Evolutionary conservation across 306 rosid species (phyloP), one percentile per base, ranked within the genome.

Genomic region (Medicago arabica): DNA sequence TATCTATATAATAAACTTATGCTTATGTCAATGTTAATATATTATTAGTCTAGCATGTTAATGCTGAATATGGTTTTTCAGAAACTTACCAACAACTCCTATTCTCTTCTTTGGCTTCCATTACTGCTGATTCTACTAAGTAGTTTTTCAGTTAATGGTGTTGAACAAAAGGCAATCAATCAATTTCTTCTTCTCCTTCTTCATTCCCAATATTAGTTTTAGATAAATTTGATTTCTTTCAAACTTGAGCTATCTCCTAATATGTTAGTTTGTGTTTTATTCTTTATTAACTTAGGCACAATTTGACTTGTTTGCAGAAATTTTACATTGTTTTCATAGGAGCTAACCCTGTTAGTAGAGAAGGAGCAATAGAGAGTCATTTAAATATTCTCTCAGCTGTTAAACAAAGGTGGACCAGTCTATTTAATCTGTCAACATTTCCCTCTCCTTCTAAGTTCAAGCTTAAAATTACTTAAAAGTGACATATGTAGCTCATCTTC

Each of bases 291-390:
- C 13, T 69, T 59, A 25, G 40, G 6, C 44, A 76, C 23, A 14
- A 47, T 66, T 66, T 61, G 23, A 23, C 25, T 73, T 72, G 40
- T 38, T 36, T 66, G 38, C 95, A 90, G 96, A 82, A 86, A n/a
- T 89, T 84, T 71, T 91, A 90, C 77, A 87, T 94, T 71, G 93
- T 88, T 18, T 90, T 80, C 73, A 47, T 87, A 78, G 83, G 85
- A 66, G 87, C 41, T 81, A 67, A 73, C 47, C 82, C 79, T 10
- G 81, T 15, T 17, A 80, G 65, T 23, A 72, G 80, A 57, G 79
- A 77, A 34, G 25, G 65, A 54, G 82, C 88, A 12, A 40, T 28
- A 34, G 68, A 85, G 9, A 71, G 75, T 41, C 94, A 94, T 68
- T 64, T 92, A 40, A 47, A 87, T 68, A 74, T 92, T 67, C 87